Evolutionary conservation across 495 filamentous ascomycete genomes (phyloP).

Genomic region (Aspergillus sparsus): DNA sequence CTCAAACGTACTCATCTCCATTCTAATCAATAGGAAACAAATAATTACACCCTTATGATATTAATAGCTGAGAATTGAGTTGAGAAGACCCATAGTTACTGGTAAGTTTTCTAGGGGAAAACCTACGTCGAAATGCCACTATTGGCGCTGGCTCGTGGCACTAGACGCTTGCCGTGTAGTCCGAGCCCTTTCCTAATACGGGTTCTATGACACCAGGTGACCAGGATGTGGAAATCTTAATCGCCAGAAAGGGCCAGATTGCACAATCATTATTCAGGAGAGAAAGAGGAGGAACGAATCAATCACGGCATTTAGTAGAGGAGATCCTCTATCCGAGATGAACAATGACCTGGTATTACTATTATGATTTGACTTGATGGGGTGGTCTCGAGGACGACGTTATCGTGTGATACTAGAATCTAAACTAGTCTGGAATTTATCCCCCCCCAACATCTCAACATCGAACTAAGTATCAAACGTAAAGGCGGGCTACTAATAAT

Average conservation of each 20-base stretch:
- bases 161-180: neutral
- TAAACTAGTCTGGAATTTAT: too few species aligned
- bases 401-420: slow-evolving; percentile 1
- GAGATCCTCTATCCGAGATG: neutral
- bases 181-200: neutral
- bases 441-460: too few species aligned
- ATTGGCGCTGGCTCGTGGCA: neutral
- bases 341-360: neutral
- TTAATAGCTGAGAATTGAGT: neutral
- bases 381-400: neutral
- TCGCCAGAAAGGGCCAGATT: neutral
- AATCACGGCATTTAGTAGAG: neutral
- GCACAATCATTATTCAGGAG: neutral
- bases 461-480: too few species aligned
- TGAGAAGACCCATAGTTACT: neutral
- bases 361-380: neutral
- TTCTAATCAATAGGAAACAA: slow-evolving; percentile 4
- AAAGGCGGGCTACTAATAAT: too few species aligned
- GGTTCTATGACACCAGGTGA: neutral
- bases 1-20: neutral
- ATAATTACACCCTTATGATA: too few species aligned
- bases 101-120: too few species aligned
- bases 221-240: neutral
- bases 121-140: neutral
- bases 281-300: neutral